Evolutionary conservation across 805 yeast species (phyloP), one percentile per base, ranked within the genome.

Genomic region (Yarrowia yakushimensis): DNA sequence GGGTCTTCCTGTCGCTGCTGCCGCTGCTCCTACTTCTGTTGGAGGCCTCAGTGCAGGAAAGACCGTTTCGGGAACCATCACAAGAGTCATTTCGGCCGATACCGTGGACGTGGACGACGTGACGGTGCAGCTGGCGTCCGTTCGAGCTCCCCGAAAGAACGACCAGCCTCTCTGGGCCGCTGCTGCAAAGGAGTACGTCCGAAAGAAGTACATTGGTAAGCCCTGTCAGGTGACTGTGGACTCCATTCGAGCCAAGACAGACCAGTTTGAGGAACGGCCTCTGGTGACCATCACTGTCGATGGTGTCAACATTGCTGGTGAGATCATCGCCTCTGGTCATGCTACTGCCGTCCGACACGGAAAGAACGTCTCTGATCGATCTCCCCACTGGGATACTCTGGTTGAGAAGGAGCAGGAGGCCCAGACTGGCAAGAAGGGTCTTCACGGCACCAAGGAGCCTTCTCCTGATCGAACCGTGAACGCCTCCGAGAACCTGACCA

Each of bases 331-430:
- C 28, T 78, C 76, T 64, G 97, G 97, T 8, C 83, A 77, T 73
- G 96, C 92, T 15, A 76, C 86, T n/a, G 96, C 89, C 23, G 79
- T 88, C 63, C 84, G 83, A 71, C 96, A 88, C 74, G 84, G 86
- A 70, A 85, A 85, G 73, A 88, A 86, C 48, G 75, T 79, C 12
- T 79, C 79, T 39, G 89, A 85, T 69, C 80, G 89, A 67, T 84
- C 94, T 1, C 80, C 84, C 31, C 81, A 84, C 67, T 89, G 96
- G 93, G 96, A 90, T 70, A 79, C 79, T 54, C 78, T 90, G 63
- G 74, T 87, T 46, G 96, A 88, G 70, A 77, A 84, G 54, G 96
- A 90, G 72, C 77, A 79, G 42, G 77, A 77, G 42, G 87, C 92
- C 15, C 77, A 76, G 64, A 81, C 79, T 62, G 74, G 74, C 23